Conservation (phyloP, 2,329 filamentous ascomycete genomes). For the Fusarium siculi region DNA sequence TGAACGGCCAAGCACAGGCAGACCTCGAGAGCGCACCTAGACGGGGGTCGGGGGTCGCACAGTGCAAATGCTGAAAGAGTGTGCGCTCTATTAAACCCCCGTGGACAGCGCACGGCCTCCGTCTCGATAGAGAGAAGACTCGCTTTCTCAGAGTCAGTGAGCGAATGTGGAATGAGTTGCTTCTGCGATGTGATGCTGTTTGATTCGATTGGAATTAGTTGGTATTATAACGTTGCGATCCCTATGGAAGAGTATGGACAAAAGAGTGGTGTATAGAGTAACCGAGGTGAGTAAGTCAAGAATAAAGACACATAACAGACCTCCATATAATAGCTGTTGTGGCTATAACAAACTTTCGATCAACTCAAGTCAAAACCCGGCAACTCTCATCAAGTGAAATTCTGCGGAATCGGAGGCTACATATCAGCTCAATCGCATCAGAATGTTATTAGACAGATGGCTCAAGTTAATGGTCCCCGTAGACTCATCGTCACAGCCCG, state of each 20-base stretch:
- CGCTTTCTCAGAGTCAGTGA: conserved; percentile 15
- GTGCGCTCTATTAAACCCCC: conserved; percentile 12
- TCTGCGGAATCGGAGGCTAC: background rate
- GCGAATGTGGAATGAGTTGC: conserved; percentile 20
- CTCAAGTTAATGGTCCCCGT: conserved; percentile 4
- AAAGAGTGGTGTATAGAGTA: background rate
- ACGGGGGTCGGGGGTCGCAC: conserved; percentile 30
- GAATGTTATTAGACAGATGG: background rate
- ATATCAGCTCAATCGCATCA: background rate
- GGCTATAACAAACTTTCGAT: background rate
- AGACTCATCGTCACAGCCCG: conserved; percentile 27
- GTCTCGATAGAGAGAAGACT: conserved; percentile 31
- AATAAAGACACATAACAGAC: background rate
- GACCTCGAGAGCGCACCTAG: conserved; percentile 3
- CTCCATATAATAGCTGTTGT: background rate
- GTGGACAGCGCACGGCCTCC: conserved; percentile 40
- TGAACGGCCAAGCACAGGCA: conserved; percentile 23
- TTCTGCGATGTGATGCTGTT: conserved; percentile 15
- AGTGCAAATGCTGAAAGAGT: conserved; percentile 34
- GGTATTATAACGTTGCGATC: background rate
- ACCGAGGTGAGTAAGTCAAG: background rate
- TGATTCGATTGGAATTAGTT: background rate
- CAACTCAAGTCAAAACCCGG: background rate
- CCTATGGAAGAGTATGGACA: background rate
- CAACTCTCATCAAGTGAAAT: background rate